Evolutionary conservation across 176 grass and related monocot genomes (phyloP).

Genomic region (Juncus inflexus): DNA sequence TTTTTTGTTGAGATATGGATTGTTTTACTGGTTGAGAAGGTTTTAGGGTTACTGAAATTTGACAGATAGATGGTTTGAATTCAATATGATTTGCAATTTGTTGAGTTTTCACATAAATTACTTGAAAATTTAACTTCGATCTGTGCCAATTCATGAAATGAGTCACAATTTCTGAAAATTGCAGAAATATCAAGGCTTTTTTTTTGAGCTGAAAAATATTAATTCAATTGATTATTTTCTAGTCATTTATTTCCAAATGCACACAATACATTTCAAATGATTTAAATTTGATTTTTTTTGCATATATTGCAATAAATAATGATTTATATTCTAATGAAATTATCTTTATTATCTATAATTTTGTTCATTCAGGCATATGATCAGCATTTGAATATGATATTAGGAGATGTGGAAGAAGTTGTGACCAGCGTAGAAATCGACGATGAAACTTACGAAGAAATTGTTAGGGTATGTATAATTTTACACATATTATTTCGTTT

Average conservation of each 20-base stretch:
- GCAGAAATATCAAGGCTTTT: no score
- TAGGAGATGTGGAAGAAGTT: conserved; percentile 97
- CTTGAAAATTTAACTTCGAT: no score
- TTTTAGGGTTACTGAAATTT: not conserved
- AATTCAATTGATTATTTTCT: conserved; percentile 4
- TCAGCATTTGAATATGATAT: conserved; percentile 99
- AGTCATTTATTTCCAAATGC: not conserved
- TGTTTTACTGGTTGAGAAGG: not conserved
- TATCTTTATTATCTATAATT: conserved; percentile 10
- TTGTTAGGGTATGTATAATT: conserved; percentile 60
- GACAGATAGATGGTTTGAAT: not conserved
- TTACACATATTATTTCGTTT: not conserved
- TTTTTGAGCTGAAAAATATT: not conserved
- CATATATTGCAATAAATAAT: no score
- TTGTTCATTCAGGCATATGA: conserved; percentile 70
- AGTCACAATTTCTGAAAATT: no score
- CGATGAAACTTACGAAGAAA: conserved; percentile 99
- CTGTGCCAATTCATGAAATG: no score
- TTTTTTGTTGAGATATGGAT: not conserved
- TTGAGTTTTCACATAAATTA: not conserved
- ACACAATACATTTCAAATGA: conserved; percentile 8
- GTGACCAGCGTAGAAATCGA: conserved; percentile 92
- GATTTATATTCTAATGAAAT: conserved; percentile 2
- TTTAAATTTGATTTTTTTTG: not conserved
- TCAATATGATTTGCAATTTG: not conserved